Evolutionary conservation across 2,329 filamentous ascomycete species (phyloP).

Genomic region (Ceratocystis colombiana): DNA sequence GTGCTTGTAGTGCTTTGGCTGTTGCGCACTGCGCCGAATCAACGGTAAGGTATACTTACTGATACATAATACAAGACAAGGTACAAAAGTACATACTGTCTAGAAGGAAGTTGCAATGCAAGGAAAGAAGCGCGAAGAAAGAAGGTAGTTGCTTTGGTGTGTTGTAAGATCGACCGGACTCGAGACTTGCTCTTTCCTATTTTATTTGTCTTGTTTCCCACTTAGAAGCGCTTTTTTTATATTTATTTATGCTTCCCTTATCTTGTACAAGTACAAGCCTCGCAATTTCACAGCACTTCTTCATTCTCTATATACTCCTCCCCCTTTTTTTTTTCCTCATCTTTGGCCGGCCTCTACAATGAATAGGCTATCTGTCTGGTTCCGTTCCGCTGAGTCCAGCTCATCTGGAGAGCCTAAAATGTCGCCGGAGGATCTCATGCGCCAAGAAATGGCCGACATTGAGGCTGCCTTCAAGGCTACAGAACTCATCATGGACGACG

Average conservation of each 20-base stretch:
- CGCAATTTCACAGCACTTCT: not conserved
- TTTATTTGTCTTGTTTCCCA: not conserved
- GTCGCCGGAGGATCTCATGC: slow-evolving; percentile 30
- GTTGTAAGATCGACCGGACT: not conserved
- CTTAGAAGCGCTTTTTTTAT: not conserved
- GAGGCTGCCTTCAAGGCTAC: slow-evolving; percentile 54
- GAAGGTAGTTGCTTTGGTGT: not conserved
- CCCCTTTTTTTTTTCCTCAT: slow-evolving; percentile 9
- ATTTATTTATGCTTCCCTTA: not conserved
- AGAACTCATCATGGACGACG: slow-evolving; percentile 73
- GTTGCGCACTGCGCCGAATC: no score
- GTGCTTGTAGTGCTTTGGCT: no score
- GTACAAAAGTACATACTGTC: not conserved
- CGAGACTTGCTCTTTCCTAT: not conserved
- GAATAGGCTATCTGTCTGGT: slow-evolving; percentile 44
- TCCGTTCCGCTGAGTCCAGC: slow-evolving; percentile 35
- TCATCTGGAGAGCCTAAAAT: not conserved
- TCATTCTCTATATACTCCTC: not conserved
- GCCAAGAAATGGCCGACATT: slow-evolving; percentile 45
- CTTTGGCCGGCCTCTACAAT: slow-evolving; percentile 31
- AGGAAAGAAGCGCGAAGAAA: not conserved
- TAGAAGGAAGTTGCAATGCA: no score
- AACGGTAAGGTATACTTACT: not conserved
- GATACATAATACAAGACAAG: not conserved
- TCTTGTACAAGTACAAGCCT: not conserved